phyloP scores from a whole-genome alignment of 2,329 filamentous ascomycete genomes.

The Cucurbitaria berberidis region DNA sequence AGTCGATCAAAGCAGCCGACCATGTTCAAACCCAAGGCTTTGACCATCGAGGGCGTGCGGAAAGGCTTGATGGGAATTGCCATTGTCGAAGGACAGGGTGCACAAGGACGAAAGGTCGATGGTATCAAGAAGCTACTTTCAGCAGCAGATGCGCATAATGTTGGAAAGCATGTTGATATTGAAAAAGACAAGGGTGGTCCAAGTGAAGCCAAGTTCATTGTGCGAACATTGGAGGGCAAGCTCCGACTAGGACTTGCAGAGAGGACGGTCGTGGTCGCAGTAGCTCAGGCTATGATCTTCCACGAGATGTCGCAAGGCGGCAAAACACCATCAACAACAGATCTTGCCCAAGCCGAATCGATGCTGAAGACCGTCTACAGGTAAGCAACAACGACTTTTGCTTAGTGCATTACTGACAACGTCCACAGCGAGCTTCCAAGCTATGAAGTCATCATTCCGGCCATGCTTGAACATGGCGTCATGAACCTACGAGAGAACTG shows the following conservation, averaged over 20 bases:
- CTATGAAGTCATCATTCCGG: slow-evolving; percentile 92
- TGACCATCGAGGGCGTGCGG: slow-evolving; percentile 86
- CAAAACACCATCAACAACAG: slow-evolving; percentile 72
- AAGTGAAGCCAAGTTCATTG: slow-evolving; percentile 92
- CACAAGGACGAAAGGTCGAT: slow-evolving; percentile 89
- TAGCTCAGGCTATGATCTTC: slow-evolving; percentile 85
- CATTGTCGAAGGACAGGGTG: slow-evolving; percentile 82
- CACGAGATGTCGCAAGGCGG: slow-evolving; percentile 78
- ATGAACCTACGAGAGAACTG: slow-evolving; percentile 81
- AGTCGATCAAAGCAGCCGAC: slow-evolving; percentile 94
- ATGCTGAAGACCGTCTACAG: slow-evolving; percentile 91
- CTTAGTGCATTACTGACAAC: slow-evolving; percentile 44
- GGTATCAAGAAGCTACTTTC: slow-evolving; percentile 97
- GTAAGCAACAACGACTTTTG: slow-evolving; percentile 52
- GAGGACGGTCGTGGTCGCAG: slow-evolving; percentile 85
- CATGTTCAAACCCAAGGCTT: slow-evolving; percentile 95
- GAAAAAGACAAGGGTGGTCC: slow-evolving; percentile 89
- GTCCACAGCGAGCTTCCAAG: slow-evolving; percentile 81
- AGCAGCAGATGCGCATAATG: slow-evolving; percentile 75
- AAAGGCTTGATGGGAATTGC: slow-evolving; percentile 88
- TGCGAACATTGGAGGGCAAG: slow-evolving; percentile 94
- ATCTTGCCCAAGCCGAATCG: slow-evolving; percentile 82
- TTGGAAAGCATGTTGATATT: slow-evolving; percentile 76
- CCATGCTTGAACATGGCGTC: slow-evolving; percentile 85
- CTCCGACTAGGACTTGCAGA: slow-evolving; percentile 90